Evolutionary conservation across 352 stramenopile genomes (phyloP).

Genomic region (Phytophthora melonis): DNA sequence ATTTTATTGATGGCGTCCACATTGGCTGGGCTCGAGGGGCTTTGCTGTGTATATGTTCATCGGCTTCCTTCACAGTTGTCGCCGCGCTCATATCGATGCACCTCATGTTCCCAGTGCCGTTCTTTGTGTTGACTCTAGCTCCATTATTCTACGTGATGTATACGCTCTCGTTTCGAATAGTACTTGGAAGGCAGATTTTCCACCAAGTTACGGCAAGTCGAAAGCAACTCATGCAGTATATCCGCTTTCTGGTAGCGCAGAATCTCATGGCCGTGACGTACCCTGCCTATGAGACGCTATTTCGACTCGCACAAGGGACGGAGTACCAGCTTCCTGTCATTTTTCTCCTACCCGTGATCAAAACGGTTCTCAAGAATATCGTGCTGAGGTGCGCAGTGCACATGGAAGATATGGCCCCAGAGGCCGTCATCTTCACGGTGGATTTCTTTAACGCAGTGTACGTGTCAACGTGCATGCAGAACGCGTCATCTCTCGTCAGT

Average conservation of each 20-base stretch:
- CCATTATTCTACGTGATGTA: slow-evolving; percentile 10
- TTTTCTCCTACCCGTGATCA: slow-evolving; percentile 36
- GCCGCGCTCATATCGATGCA: slow-evolving; percentile 5
- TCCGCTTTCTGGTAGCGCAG: slow-evolving; percentile 18
- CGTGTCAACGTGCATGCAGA: slow-evolving; percentile 34
- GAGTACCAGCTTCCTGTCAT: slow-evolving; percentile 18
- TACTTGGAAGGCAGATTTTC: neutral
- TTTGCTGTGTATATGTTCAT: slow-evolving; percentile 1
- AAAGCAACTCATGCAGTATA: slow-evolving; percentile 19
- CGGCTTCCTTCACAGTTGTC: neutral
- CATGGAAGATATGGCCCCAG: slow-evolving; percentile 28
- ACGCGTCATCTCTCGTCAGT: slow-evolving; percentile 10
- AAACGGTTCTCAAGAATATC: slow-evolving; percentile 28
- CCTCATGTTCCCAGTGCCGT: slow-evolving; percentile 19
- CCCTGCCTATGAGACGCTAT: slow-evolving; percentile 23
- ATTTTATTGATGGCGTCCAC: slow-evolving; percentile 12
- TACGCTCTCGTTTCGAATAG: slow-evolving; percentile 1
- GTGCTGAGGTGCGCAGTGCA: slow-evolving; percentile 6
- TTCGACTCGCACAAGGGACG: neutral
- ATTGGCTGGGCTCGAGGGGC: neutral
- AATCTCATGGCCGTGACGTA: slow-evolving; percentile 15
- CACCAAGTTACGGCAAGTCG: slow-evolving; percentile 8
- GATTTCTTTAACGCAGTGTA: slow-evolving; percentile 37
- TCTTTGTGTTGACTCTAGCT: slow-evolving; percentile 8
- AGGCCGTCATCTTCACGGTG: slow-evolving; percentile 33